Base-by-base conservation (phyloP, 208 protist genomes). In the Crithidia bombi region DNA sequence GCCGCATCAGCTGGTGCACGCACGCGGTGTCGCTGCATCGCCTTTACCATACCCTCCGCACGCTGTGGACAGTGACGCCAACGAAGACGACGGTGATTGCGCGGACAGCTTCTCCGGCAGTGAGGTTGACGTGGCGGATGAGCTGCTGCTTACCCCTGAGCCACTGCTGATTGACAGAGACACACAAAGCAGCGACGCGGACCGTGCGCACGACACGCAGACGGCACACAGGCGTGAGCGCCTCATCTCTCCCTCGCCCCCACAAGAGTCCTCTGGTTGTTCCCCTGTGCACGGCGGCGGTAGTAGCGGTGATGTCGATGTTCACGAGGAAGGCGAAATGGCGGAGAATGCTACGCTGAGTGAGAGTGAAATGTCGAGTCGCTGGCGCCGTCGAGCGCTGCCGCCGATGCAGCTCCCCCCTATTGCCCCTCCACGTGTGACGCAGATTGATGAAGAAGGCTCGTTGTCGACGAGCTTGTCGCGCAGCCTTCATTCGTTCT, bases 401-500 rank as follows among this genome's bases (percentile, higher is more conserved):
- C 46, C 44, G 46, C 44, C 63, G 36, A 50, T 69, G 50, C 49
- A 47, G 17, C 71, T 38, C 17, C 46, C 71, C n/a, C 71, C 71
- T 15, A 33, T 77, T 3, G 28, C 71, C 12, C 47, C 71, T 10
- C 46, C 63, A 10, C 54, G 62, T 15, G 28, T 47, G 3, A 21
- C 52, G 17, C 21, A 33, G 5, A 21, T 63, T 3, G 5, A 25
- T n/a, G 43, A 58, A 15, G 33, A 46, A 19, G 33, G 47, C 33
- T 66, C 71, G 19, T n/a, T 55, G 15, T 62, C 47, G 1, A 5
- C 25, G 35, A 65, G 64, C 28, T 33, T 57, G 44, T 75, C 70
- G 30, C 52, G 52, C 25, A 69, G 63, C n/a, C 32, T 76, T 25
- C 30, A 76, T 39, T 76, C 70, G 1, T 61, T 76, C 36, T 32